phyloP scores from a whole-genome alignment of 2,329 filamentous ascomycete genomes.

The Colletotrichum godetiae region DNA sequence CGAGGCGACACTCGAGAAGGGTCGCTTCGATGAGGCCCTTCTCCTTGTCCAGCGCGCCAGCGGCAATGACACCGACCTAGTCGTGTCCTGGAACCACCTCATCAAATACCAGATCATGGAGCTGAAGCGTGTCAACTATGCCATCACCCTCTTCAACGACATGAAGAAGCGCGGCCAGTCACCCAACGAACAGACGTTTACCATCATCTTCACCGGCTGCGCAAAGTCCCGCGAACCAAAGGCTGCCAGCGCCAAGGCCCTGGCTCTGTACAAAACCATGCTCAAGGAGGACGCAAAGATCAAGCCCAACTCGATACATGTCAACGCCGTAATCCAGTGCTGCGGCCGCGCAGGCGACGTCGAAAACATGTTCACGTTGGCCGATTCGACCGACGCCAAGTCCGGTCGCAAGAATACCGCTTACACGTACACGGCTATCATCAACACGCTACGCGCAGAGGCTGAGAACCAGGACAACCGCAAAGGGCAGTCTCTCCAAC shows the following conservation, averaged over 20 bases:
- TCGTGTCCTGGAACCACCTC: conserved; percentile 89
- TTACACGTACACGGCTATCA: conserved; percentile 83
- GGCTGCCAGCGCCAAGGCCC: conserved; percentile 73
- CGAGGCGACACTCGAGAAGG: conserved; percentile 66
- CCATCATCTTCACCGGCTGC: conserved; percentile 82
- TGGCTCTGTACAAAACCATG: conserved; percentile 83
- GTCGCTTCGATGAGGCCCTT: conserved; percentile 74
- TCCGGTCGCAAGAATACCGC: conserved; percentile 68
- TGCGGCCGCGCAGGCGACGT: conserved; percentile 81
- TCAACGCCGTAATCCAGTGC: conserved; percentile 88
- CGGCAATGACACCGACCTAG: conserved; percentile 65
- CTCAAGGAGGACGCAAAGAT: conserved; percentile 67
- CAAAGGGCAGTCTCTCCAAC: conserved; percentile 42
- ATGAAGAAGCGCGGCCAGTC: conserved; percentile 94
- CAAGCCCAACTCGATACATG: conserved; percentile 81
- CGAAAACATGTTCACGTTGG: conserved; percentile 83
- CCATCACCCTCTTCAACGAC: conserved; percentile 90
- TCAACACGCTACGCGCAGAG: conserved; percentile 77
- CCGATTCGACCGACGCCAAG: conserved; percentile 75
- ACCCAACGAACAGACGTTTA: conserved; percentile 87
- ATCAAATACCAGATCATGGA: conserved; percentile 77
- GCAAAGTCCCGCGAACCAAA: conserved; percentile 68
- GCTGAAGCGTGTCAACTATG: conserved; percentile 66
- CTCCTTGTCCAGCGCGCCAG: conserved; percentile 77
- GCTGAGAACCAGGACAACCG: conserved; percentile 46